A percentile compares a stretch with the other conserved stretches of the same genome.
phyloP scores from a whole-genome alignment of 352 stramenopile genomes.

The Chrysophaeum taylorii region DNA sequence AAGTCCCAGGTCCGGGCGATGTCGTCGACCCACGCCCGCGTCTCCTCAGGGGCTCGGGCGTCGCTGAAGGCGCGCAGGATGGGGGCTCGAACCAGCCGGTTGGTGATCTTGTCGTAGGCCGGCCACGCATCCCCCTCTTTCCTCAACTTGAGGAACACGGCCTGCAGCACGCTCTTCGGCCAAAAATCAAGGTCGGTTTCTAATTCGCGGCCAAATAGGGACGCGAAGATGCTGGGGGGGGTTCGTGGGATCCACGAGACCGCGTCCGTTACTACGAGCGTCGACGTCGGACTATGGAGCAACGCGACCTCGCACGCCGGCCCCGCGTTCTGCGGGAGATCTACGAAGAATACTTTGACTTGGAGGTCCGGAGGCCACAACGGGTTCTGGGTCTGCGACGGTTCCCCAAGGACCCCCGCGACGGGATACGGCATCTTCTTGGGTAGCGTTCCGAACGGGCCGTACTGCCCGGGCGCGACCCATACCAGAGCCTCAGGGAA shows the following conservation, averaged over 20 bases:
- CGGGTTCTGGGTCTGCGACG: slow-evolving; percentile 3
- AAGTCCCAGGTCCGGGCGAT: slow-evolving; percentile 27
- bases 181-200: slow-evolving; percentile 36
- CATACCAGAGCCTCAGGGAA: slow-evolving; percentile 35
- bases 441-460: slow-evolving; percentile 29
- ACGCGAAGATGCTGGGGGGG: slow-evolving; percentile 28
- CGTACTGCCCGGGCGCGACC: slow-evolving; percentile 37
- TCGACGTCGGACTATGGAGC: slow-evolving; percentile 32
- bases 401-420: slow-evolving; percentile 30
- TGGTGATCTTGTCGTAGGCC: slow-evolving; percentile 32
- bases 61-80: slow-evolving; percentile 41
- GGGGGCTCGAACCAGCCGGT: slow-evolving; percentile 35
- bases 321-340: slow-evolving; percentile 36
- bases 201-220: slow-evolving; percentile 32
- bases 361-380: slow-evolving; percentile 38
- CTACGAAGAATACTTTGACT: slow-evolving; percentile 31
- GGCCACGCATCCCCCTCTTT: slow-evolving; percentile 28
- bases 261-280: slow-evolving; percentile 32
- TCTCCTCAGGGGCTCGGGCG: slow-evolving; percentile 30
- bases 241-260: slow-evolving; percentile 32
- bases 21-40: slow-evolving; percentile 31
- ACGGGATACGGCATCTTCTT: slow-evolving; percentile 36
- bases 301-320: slow-evolving; percentile 36
- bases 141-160: slow-evolving; percentile 38
- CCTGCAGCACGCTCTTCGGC: slow-evolving; percentile 37